Percentiles rank a stretch among this genome's conserved stretches.
Evolutionary conservation across 495 filamentous ascomycete species (phyloP).

Genomic region (Neurospora sp.): DNA sequence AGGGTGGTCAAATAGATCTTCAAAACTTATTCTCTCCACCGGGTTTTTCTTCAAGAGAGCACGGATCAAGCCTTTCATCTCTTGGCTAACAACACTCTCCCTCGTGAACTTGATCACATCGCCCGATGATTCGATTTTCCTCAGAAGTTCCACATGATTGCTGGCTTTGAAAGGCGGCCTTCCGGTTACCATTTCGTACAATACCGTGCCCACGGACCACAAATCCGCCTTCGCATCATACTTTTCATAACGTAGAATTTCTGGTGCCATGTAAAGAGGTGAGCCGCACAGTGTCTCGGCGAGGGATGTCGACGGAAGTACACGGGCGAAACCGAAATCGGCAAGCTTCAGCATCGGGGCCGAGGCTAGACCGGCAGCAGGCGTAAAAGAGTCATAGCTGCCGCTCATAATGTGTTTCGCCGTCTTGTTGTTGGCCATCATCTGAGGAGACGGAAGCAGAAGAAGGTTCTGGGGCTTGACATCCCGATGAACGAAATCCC

Average conservation of each 20-base stretch:
- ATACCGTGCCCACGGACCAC: conserved; percentile 93
- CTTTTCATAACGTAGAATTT: conserved; percentile 93
- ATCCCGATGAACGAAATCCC: conserved; percentile 88
- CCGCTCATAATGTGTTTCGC: conserved; percentile 44
- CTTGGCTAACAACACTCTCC: conserved; percentile 58
- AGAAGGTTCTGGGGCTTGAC: conserved; percentile 96
- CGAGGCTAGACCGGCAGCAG: conserved; percentile 70
- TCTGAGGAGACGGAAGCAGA: conserved; percentile 71
- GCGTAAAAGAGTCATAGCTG: conserved; percentile 67
- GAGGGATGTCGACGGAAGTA: conserved; percentile 76
- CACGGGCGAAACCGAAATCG: conserved; percentile 93
- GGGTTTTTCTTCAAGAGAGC: conserved; percentile 75
- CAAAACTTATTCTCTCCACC: conserved; percentile 71
- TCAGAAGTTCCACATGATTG: conserved; percentile 89
- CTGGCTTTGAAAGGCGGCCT: conserved; percentile 82
- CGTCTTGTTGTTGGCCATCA: conserved; percentile 30
- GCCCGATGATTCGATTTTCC: conserved; percentile 78
- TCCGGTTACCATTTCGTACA: conserved; percentile 89
- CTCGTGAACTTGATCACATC: conserved; percentile 76
- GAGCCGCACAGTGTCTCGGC: conserved; percentile 96
- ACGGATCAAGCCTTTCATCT: conserved; percentile 74
- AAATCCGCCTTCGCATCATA: conserved; percentile 96
- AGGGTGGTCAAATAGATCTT: conserved; percentile 64
- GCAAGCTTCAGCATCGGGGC: conserved; percentile 94
- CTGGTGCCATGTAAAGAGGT: conserved; percentile 97